These are phyloP conservation scores for Syzygium aromaticum DNA, from an alignment of 345 rosid genomes.

Conservation along the genomic window DNA sequence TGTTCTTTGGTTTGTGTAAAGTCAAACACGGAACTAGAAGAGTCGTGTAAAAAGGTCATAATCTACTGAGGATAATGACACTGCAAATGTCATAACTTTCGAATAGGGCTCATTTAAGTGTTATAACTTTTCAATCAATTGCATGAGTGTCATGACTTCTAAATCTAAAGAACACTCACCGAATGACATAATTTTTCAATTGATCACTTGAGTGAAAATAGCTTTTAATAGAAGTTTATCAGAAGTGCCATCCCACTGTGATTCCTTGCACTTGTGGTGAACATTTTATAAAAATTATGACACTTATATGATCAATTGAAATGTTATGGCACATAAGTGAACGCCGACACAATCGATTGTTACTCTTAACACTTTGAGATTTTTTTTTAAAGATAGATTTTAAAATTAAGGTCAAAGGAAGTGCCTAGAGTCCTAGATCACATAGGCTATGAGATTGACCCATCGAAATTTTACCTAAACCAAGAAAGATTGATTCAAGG, in stretches of 20 bases:
- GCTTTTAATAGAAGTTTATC: neutral
- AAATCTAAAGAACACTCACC: too few relatives aligned
- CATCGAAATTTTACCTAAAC: neutral
- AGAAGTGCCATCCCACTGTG: too few relatives aligned
- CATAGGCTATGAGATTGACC: neutral
- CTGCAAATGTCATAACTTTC: neutral
- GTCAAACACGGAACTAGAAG: neutral
- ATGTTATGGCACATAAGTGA: too few relatives aligned
- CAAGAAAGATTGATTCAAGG: neutral
- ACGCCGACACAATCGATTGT: neutral
- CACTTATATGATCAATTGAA: neutral
- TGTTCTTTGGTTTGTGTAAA: neutral
- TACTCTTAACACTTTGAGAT: neutral
- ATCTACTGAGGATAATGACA: accelerated
- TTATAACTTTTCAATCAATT: neutral
- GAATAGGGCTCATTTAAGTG: accelerated
- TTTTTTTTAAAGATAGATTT: neutral
- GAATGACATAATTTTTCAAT: neutral
- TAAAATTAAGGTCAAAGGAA: neutral
- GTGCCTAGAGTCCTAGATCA: neutral
- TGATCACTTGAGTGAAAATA: too few relatives aligned
- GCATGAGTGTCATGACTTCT: too few relatives aligned
- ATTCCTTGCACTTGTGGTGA: neutral
- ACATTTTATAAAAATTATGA: neutral
- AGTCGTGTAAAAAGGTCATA: neutral